A percentile compares a stretch with the other conserved stretches of the same genome.
These are phyloP conservation scores for Chara braunii DNA, from an alignment of 139 green algal genomes.

Conservation along the genomic window DNA sequence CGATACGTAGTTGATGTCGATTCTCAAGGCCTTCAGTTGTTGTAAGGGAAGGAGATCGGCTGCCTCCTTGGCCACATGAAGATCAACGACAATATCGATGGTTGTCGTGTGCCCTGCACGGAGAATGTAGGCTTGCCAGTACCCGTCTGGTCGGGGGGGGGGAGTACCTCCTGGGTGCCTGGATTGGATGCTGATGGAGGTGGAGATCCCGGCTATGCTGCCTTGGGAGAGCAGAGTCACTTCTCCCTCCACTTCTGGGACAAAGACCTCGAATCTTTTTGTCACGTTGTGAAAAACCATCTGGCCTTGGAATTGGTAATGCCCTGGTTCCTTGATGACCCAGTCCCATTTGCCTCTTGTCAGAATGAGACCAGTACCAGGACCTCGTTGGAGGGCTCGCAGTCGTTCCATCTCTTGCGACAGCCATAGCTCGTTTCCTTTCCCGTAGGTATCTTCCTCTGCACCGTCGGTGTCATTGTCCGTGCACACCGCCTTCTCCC, in stretches of 20 bases:
- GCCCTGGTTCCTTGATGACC: not conserved
- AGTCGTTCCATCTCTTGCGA: not conserved
- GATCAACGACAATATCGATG: slow-evolving; percentile 26
- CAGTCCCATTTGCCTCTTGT: slow-evolving; percentile 38
- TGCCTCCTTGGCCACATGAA: not conserved
- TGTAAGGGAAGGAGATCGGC: not conserved
- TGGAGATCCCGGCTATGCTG: slow-evolving; percentile 2
- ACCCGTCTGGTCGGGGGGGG: slow-evolving; percentile 33
- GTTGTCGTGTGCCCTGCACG: slow-evolving; percentile 18
- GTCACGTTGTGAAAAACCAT: slow-evolving; percentile 37
- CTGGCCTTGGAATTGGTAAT: slow-evolving; percentile 4
- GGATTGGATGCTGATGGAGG: slow-evolving; percentile 13
- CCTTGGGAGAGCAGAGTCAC: slow-evolving; percentile 6
- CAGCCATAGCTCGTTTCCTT: not conserved
- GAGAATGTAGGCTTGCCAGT: slow-evolving; percentile 47
- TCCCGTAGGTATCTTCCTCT: not conserved
- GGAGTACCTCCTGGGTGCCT: slow-evolving; percentile 17
- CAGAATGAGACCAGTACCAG: slow-evolving; percentile 31
- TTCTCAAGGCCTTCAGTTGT: not conserved
- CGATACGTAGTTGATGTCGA: not conserved
- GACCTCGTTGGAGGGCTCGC: not conserved
- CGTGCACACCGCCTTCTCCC: not conserved
- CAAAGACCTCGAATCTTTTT: slow-evolving; percentile 24
- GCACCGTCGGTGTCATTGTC: not conserved
- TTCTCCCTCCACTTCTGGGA: slow-evolving; percentile 19